phyloP scores from a whole-genome alignment of 1,139 yeast species.

The Geotrichum fermentans region DNA sequence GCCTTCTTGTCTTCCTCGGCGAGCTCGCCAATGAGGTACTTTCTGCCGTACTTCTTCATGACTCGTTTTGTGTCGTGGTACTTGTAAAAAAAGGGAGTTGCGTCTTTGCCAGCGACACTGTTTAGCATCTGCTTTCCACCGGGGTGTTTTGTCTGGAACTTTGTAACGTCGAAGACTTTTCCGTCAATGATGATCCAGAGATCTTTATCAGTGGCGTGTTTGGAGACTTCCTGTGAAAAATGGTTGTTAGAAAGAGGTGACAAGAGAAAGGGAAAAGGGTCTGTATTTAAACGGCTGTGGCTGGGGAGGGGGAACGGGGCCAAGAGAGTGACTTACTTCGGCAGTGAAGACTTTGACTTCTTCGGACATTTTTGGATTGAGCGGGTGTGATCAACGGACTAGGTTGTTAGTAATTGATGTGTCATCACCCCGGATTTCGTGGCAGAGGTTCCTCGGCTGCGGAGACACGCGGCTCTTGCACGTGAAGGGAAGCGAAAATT shows the following conservation, averaged over 20 bases:
- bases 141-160: conserved; percentile 86
- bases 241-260: neutral
- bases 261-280: neutral
- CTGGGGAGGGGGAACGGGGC: no score
- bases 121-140: conserved; percentile 78
- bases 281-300: no score
- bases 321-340: neutral
- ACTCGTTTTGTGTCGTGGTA: conserved; percentile 43
- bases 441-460: no score
- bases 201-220: conserved; percentile 73
- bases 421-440: neutral
- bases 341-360: neutral
- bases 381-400: neutral
- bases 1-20: conserved; percentile 1
- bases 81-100: conserved; percentile 65
- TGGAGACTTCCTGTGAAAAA: conserved; percentile 59
- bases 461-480: no score
- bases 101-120: conserved; percentile 85
- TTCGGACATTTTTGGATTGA: neutral
- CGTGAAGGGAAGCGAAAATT: no score
- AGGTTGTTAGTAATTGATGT: neutral
- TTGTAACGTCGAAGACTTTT: conserved; percentile 77
- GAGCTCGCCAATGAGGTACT: conserved; percentile 37
- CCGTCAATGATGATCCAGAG: conserved; percentile 87
- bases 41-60: conserved; percentile 39